Conservation (phyloP, 768 basidiomycete genomes). For the Saitozyma podzolica region DNA sequence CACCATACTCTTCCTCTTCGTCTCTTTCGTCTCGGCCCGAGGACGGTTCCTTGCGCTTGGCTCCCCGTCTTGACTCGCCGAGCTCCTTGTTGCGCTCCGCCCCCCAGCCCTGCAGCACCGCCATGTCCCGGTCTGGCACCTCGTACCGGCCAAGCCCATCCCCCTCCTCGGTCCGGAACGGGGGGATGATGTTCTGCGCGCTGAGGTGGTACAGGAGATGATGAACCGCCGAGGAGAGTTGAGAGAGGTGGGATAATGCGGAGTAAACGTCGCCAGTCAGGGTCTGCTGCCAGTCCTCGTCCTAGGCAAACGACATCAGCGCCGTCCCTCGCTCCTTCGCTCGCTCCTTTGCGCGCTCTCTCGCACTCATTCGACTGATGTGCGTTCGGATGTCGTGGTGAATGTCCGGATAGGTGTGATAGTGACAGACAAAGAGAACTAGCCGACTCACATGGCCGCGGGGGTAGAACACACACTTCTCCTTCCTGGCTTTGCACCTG, state of each 20-base stretch:
- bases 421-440: neutral
- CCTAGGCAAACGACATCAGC: slow-evolving; percentile 17
- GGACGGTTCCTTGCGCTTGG: too few species aligned
- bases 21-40: too few species aligned
- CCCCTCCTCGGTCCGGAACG: slow-evolving; percentile 14
- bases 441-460: slow-evolving; percentile 28
- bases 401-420: too few species aligned
- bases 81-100: slow-evolving; percentile 17
- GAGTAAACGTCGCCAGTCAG: slow-evolving; percentile 25
- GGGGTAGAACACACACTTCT: slow-evolving; percentile 37
- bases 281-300: slow-evolving; percentile 41
- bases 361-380: neutral
- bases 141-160: slow-evolving; percentile 17
- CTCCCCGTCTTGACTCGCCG: neutral
- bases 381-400: too few species aligned
- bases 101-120: slow-evolving; percentile 23
- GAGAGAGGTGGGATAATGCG: slow-evolving; percentile 26
- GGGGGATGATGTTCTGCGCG: slow-evolving; percentile 23
- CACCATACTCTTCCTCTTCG: too few species aligned
- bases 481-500: slow-evolving; percentile 30
- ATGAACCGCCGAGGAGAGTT: slow-evolving; percentile 32
- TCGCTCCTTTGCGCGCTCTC: neutral
- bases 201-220: slow-evolving; percentile 30
- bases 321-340: neutral
- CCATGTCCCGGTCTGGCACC: slow-evolving; percentile 26